These are phyloP conservation scores for Fusarium sp. DNA, from an alignment of 2,329 filamentous ascomycete genomes.

Conservation along the genomic window DNA sequence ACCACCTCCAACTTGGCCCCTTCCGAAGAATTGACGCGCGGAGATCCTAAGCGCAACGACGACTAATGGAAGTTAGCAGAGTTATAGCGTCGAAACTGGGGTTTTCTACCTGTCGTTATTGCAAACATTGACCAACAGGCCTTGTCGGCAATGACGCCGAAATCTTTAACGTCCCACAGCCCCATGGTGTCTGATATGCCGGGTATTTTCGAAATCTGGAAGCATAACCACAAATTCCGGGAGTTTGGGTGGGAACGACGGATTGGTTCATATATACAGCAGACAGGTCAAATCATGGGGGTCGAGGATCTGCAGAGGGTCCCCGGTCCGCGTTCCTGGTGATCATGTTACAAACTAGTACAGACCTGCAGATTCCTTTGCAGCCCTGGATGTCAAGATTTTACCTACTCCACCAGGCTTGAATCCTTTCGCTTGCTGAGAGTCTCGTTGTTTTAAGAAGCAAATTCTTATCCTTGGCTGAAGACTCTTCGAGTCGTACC, in stretches of 20 bases:
- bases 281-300: background rate
- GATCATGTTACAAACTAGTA: constrained; percentile 1
- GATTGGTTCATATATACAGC: constrained; percentile 1
- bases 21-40: constrained; percentile 37
- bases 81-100: background rate
- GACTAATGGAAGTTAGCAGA: constrained; percentile 15
- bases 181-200: constrained; percentile 20
- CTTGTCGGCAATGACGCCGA: constrained; percentile 43
- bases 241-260: background rate
- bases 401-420: background rate
- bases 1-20: constrained; percentile 37
- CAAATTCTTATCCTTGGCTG: no score
- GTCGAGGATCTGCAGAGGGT: constrained; percentile 2
- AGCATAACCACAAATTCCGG: background rate
- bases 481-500: no score
- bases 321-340: constrained; percentile 5
- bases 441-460: no score
- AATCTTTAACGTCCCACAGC: constrained; percentile 40
- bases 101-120: constrained; percentile 28
- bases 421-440: background rate
- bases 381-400: no score
- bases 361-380: no score
- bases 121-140: constrained; percentile 48
- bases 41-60: constrained; percentile 42
- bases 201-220: background rate